A percentile compares a stretch with the other conserved stretches of the same genome.
Conservation (phyloP, 805 yeast species). For the Tetrapisispora arboricola region DNA sequence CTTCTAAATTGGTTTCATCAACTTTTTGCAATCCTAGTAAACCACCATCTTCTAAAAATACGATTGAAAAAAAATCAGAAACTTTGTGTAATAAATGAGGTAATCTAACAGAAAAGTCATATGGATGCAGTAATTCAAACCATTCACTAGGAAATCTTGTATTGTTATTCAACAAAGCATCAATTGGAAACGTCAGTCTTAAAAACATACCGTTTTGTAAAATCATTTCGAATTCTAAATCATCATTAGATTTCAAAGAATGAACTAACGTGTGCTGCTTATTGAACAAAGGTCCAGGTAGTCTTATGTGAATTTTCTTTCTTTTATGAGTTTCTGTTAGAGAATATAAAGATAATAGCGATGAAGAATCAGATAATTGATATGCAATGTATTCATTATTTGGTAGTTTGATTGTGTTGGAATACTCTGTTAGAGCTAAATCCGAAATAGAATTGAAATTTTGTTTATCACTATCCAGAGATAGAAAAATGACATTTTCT, state of each 20-base stretch:
- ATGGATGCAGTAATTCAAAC: conserved; percentile 62
- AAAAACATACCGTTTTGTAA: conserved; percentile 19
- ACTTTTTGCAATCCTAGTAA: conserved; percentile 41
- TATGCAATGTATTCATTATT: conserved; percentile 18
- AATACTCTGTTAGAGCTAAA: conserved; percentile 12
- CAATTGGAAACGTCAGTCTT: conserved; percentile 16
- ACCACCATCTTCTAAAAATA: conserved; percentile 70
- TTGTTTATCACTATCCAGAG: conserved; percentile 6
- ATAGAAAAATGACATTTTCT: conserved; percentile 13
- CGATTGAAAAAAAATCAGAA: conserved; percentile 37
- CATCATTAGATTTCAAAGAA: conserved; percentile 5
- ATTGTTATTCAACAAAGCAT: conserved; percentile 12
- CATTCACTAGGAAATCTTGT: conserved; percentile 29
- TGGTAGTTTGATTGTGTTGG: conserved; percentile 12
- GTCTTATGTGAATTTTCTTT: conserved; percentile 17
- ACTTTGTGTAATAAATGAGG: conserved; percentile 47
- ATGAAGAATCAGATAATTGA: conserved; percentile 16
- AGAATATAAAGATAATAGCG: conserved; percentile 17
- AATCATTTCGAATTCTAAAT: conserved; percentile 17
- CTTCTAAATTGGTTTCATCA: conserved; percentile 26
- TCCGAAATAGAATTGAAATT: conserved; percentile 1
- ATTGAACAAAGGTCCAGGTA: conserved; percentile 20
- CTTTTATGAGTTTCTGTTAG: conserved; percentile 12
- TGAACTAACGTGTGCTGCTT: conserved; percentile 17
- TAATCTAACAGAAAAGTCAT: conserved; percentile 45